phyloP scores from a whole-genome alignment of 139 green algal species.

The Spirogloea muscicola region DNA sequence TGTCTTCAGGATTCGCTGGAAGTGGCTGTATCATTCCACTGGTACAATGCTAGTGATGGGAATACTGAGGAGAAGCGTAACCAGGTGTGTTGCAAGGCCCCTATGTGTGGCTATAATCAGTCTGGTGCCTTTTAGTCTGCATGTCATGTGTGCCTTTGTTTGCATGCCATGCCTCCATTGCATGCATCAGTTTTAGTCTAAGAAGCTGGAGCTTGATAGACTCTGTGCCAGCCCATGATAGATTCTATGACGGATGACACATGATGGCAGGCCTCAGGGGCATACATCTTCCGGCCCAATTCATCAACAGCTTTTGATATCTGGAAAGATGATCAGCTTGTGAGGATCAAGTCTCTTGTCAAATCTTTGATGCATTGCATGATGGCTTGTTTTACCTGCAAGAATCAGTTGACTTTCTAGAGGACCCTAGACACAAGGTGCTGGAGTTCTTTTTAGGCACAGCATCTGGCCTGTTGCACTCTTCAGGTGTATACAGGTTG shows the following conservation, averaged over 20 bases:
- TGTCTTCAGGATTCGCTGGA: neutral
- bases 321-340: neutral
- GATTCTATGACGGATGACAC: no score
- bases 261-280: constrained; percentile 39
- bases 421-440: neutral
- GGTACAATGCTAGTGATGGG: constrained; percentile 39
- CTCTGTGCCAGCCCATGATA: no score
- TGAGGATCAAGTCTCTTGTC: neutral
- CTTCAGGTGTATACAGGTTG: constrained; percentile 4
- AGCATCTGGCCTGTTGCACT: neutral
- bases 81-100: constrained; percentile 6
- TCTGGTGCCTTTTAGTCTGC: no score
- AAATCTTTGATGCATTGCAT: neutral
- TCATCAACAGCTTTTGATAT: constrained; percentile 1
- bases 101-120: neutral
- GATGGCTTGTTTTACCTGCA: no score
- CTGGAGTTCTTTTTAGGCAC: neutral
- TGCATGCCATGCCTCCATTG: neutral
- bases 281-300: constrained; percentile 51
- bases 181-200: neutral
- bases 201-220: neutral
- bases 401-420: constrained; percentile 2
- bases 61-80: constrained; percentile 14
- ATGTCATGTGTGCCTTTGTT: neutral
- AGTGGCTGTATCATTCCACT: constrained; percentile 11